phyloP scores from a whole-genome alignment of 495 filamentous ascomycete genomes.

The Saxophila tyrrhenica region DNA sequence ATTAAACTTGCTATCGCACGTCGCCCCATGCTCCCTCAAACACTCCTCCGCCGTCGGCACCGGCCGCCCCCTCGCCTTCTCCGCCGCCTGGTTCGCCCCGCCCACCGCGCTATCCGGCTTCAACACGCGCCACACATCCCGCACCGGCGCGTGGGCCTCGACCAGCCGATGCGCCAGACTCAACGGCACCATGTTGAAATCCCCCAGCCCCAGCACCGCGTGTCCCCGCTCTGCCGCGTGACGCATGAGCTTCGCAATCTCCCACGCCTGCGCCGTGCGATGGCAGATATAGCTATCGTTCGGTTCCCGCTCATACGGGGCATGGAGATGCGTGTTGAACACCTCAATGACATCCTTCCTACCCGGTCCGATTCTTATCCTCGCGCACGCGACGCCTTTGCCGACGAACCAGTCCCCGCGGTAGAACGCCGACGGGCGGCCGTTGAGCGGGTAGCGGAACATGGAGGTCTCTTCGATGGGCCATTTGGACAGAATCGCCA shows the following conservation, averaged over 20 bases:
- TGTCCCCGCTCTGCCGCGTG: constrained; percentile 76
- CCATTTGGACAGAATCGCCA: constrained; percentile 90
- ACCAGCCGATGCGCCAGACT: constrained; percentile 82
- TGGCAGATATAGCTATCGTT: constrained; percentile 83
- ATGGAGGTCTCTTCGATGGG: constrained; percentile 90
- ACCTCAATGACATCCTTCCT: constrained; percentile 68
- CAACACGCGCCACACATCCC: constrained; percentile 69
- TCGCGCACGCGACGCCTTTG: constrained; percentile 82
- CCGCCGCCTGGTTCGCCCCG: constrained; percentile 50
- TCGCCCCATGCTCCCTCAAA: constrained; percentile 66
- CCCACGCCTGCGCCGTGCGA: constrained; percentile 91
- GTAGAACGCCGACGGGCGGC: constrained; percentile 84
- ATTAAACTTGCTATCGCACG: constrained; percentile 76
- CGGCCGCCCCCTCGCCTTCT: constrained; percentile 42
- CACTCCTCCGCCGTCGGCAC: constrained; percentile 67
- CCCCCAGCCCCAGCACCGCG: constrained; percentile 72
- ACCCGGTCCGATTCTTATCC: constrained; percentile 59
- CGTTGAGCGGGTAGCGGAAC: constrained; percentile 82
- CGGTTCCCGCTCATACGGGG: constrained; percentile 71
- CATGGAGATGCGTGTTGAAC: constrained; percentile 90
- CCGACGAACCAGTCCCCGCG: constrained; percentile 92
- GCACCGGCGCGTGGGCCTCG: constrained; percentile 62
- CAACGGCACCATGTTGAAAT: constrained; percentile 89
- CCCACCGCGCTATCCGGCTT: constrained; percentile 73
- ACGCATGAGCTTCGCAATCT: constrained; percentile 82